phyloP scores from a whole-genome alignment of 805 yeast genomes.

The Hanseniaspora thailandica region DNA sequence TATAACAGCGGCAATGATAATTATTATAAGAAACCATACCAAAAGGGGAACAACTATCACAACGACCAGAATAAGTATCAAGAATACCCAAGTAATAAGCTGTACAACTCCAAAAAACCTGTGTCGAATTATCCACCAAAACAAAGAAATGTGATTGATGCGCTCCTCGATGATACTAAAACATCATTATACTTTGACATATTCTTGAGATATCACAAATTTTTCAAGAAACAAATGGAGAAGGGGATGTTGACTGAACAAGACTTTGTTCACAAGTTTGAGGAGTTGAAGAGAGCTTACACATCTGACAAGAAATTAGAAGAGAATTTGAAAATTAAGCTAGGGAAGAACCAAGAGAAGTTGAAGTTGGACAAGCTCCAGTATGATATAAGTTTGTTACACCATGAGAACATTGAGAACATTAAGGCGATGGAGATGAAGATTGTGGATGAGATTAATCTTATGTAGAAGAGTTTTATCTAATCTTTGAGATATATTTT shows the following conservation, averaged over 20 bases:
- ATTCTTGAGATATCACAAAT: background rate
- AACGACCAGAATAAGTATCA: background rate
- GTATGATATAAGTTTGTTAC: background rate
- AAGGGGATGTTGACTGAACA: background rate
- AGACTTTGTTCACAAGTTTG: background rate
- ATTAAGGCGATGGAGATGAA: background rate
- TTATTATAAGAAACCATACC: background rate
- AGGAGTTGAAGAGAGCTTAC: background rate
- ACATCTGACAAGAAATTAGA: background rate
- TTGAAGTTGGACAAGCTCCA: background rate
- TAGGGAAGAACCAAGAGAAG: background rate
- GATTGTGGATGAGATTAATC: background rate
- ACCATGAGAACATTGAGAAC: conserved; percentile 3
- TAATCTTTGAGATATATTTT: background rate
- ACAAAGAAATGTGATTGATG: background rate
- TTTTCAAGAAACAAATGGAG: background rate
- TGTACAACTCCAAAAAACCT: background rate
- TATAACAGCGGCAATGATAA: background rate
- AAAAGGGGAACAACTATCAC: background rate
- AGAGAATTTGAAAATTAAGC: background rate
- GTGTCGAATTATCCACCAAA: background rate
- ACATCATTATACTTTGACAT: background rate
- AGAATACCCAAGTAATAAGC: background rate
- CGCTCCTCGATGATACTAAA: background rate
- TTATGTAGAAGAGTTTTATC: background rate